Evolutionary conservation across 805 yeast genomes (phyloP).

Genomic region (Metschnikowia anglica): DNA sequence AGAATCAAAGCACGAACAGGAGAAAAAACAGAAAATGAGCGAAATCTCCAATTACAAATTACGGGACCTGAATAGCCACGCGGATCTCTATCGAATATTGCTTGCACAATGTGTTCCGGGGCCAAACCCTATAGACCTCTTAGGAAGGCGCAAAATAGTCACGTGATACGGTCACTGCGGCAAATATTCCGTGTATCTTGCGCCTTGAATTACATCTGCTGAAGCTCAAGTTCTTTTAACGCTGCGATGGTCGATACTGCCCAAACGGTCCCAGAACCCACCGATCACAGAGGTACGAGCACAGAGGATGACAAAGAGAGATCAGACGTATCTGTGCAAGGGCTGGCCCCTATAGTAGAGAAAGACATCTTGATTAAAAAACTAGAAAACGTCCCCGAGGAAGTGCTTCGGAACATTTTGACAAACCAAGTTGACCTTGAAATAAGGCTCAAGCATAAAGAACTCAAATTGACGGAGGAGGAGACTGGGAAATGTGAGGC

Average conservation of each 20-base stretch:
- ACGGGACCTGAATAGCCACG: not conserved
- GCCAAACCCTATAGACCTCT: slow-evolving; percentile 12
- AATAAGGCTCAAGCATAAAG: slow-evolving; percentile 58
- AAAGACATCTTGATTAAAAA: slow-evolving; percentile 17
- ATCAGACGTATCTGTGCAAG: slow-evolving; percentile 1
- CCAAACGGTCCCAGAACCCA: not conserved
- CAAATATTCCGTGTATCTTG: not conserved
- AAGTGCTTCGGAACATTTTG: slow-evolving; percentile 26
- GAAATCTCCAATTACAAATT: not conserved
- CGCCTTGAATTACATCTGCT: not conserved
- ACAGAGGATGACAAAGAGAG: not conserved
- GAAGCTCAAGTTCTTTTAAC: not conserved
- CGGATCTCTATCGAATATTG: slow-evolving; percentile 1
- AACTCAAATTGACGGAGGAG: slow-evolving; percentile 47
- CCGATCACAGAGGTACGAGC: not conserved
- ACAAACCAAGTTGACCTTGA: slow-evolving; percentile 56
- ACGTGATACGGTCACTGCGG: slow-evolving; percentile 11
- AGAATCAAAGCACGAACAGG: not conserved
- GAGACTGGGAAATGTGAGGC: slow-evolving; percentile 60
- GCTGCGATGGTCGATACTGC: not conserved
- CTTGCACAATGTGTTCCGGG: slow-evolving; percentile 10
- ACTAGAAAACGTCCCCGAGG: slow-evolving; percentile 21
- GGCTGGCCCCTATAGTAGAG: slow-evolving; percentile 13
- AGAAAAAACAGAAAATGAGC: not conserved
- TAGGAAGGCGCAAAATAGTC: slow-evolving; percentile 8